A percentile compares a stretch with the other conserved stretches of the same genome.
phyloP scores from a whole-genome alignment of 345 rosid genomes.

The Ailanthus altissimus region DNA sequence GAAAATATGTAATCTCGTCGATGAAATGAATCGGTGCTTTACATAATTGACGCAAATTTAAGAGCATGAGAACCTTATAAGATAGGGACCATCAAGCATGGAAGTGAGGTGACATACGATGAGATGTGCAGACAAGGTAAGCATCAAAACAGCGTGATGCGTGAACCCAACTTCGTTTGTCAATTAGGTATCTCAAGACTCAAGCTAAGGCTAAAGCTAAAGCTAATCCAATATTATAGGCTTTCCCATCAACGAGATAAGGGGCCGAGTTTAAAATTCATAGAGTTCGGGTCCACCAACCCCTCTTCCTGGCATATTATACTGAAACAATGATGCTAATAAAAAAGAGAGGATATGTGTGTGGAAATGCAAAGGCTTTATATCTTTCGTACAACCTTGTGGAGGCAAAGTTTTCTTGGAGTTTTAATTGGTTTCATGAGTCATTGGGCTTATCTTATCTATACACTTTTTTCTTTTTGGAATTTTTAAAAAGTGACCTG shows the following conservation, averaged over 20 bases:
- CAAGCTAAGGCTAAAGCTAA: neutral
- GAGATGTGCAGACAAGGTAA: neutral
- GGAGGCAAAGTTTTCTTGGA: conserved; percentile 22
- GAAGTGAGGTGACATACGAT: neutral
- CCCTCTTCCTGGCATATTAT: conserved; percentile 22
- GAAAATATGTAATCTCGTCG: neutral
- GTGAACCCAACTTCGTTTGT: neutral
- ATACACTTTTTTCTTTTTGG: conserved; percentile 15
- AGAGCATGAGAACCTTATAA: neutral
- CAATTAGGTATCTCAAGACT: neutral
- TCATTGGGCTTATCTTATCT: conserved; percentile 51
- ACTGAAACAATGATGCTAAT: conserved; percentile 7
- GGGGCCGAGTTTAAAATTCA: neutral
- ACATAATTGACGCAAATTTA: neutral
- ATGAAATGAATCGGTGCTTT: too few species aligned
- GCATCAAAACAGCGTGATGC: neutral
- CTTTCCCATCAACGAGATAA: neutral
- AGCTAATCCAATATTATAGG: neutral
- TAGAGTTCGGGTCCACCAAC: conserved; percentile 12
- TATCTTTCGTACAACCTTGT: conserved; percentile 9
- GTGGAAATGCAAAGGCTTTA: neutral
- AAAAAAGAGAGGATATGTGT: too few species aligned
- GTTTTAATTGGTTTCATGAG: conserved; percentile 34
- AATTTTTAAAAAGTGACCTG: too few species aligned
- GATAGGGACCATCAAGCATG: neutral